Evolutionary conservation across 164 flowering plant genomes (phyloP), one percentile per base, ranked within the genome.

Genomic region (Berberis vulgaris): DNA sequence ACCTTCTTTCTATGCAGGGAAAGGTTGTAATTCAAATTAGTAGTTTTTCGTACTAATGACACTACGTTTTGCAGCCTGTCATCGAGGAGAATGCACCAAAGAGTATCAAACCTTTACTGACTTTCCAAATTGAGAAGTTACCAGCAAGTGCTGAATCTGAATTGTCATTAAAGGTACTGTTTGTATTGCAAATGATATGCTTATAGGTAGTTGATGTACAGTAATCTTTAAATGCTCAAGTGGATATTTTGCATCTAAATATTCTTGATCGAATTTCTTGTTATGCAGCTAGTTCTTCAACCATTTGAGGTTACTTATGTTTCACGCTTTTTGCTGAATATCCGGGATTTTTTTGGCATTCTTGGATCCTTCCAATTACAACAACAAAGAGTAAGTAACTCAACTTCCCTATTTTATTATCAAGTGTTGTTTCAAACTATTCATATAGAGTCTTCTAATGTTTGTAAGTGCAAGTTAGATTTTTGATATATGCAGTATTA

Each of bases 161-260:
- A 62, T 69, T 80, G 38, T 74, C 82, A 4, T 60, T 87, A 7
- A 84, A 86, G 94, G 97, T 88, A 74, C n/a, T 65, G 46, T 39
- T 43, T 39, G 0, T 26, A 41, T 54, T 50, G 57, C 52, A 49
- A 43, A 62, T 65, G 55, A 12, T 50, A 3, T 9, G 49, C 46
- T 45, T 7, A 41, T 8, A 26, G 45, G 46, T 47, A 52, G 53
- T 58, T 44, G 41, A 46, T 54, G 26, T 43, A 9, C 49, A 2
- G 49, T 57, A 39, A 59, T 6, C 13, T 45, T 10, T 45, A 10
- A 52, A 1, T 4, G 4, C 54, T 10, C n/a, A 10, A 52, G 3
- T 52, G 54, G 54, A 10, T 10, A 10, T 10, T 7, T 52, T 52
- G 54, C 4, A 7, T 26, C 26, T 26, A 26, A 26, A 26, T 26